Base-by-base conservation (phyloP, 2,329 filamentous ascomycete species). In the Epichloe glyceriae region DNA sequence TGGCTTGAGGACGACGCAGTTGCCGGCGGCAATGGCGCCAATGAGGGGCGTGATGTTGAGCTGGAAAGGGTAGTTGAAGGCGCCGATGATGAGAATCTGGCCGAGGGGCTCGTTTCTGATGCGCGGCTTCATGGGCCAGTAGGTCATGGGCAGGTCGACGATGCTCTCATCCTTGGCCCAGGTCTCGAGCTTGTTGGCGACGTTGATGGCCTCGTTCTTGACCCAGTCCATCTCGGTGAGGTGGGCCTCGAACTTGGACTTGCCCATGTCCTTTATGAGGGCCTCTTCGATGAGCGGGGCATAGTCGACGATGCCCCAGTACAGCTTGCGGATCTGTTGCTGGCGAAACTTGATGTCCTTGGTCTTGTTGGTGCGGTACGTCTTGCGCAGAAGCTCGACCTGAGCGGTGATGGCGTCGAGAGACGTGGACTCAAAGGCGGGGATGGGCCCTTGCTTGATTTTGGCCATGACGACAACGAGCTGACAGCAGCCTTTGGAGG, bases 1-100 rank as follows among this genome's bases (percentile, higher is more conserved):
- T 4, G 93, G 91, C 76, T 98, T 98, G 60, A 97, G 65, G 19
- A 96, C 73, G 45, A 84, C 88, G 5, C 90, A 91, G 67, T 93
- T 96, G 49, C 93, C 93, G 8, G 88, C 91, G 42, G 87, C 82
- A 60, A 98, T 95, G 61, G 91, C 93, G 52, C 91, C 93, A 55
- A 95, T 79, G 54, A 95, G 68, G 2, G 91, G 89, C 1, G 80
- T 78, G 40, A 97, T 65, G 38, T 82, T 81, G 42, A 97, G 76
- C 68, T 90, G 83, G 65, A 95, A 73, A 48, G 93, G 93, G 67
- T 90, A 95, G 73, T 98, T 98, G 79, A 88, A 97, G 42, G 93
- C 82, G 52, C 89, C 88, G 62, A 97, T 94, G 61, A 96, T 80
- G 59, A 97, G 73, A 11, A 88, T 81, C 40, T 82, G 73, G 37